Evolutionary conservation across 1,284 basidiomycete species (phyloP).

Genomic region (Austroboletus niveus): DNA sequence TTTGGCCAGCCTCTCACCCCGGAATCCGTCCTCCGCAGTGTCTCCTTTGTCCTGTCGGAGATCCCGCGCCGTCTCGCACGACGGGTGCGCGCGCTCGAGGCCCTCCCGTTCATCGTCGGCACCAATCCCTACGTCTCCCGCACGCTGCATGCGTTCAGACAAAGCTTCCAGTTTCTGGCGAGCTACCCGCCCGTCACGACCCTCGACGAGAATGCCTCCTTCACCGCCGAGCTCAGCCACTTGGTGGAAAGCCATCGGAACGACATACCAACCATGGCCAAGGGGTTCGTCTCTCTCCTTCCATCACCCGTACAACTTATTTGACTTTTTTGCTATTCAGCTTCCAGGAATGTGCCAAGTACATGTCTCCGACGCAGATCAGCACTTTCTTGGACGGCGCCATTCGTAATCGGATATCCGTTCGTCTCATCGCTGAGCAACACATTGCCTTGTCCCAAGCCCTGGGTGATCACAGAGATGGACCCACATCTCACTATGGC

Average conservation of each 20-base stretch:
- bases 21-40: slow-evolving; percentile 68
- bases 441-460: slow-evolving; percentile 81
- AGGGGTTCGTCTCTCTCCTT: slow-evolving; percentile 59
- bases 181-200: slow-evolving; percentile 65
- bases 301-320: too few species aligned
- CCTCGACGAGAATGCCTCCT: slow-evolving; percentile 68
- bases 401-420: slow-evolving; percentile 84
- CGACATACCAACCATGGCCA: slow-evolving; percentile 87
- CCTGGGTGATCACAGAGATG: slow-evolving; percentile 39
- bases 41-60: slow-evolving; percentile 66
- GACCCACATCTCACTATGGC: slow-evolving; percentile 45
- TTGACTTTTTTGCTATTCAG: slow-evolving; percentile 37
- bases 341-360: slow-evolving; percentile 83
- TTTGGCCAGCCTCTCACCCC: slow-evolving; percentile 69
- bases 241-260: slow-evolving; percentile 80
- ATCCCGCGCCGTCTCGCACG: slow-evolving; percentile 72
- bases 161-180: slow-evolving; percentile 73
- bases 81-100: slow-evolving; percentile 68
- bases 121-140: slow-evolving; percentile 85
- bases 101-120: slow-evolving; percentile 82
- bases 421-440: slow-evolving; percentile 89
- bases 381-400: slow-evolving; percentile 80
- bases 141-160: slow-evolving; percentile 70
- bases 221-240: slow-evolving; percentile 65
- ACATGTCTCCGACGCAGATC: slow-evolving; percentile 78